Evolutionary conservation across 371 early-diverging fungal species (phyloP), one percentile per base, ranked within the genome.

Genomic region (Coemansia sp.): DNA sequence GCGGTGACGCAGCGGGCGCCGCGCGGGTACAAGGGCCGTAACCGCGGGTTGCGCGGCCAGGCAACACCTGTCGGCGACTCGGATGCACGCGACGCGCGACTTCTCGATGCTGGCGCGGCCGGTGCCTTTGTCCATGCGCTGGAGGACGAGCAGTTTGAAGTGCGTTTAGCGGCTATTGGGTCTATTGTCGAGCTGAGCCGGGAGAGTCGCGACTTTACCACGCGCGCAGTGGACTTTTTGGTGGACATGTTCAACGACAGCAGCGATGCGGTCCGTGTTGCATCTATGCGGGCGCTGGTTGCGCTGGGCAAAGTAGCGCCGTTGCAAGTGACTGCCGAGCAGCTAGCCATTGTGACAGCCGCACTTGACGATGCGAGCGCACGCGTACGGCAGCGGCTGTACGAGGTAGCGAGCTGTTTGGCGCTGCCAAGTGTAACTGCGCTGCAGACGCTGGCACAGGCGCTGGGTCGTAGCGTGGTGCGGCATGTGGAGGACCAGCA

Each of bases 241-340:
- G 88, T 94, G 39, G 95, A 94, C 57, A 94, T 94, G 92, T 92
- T 94, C 66, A 94, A 94, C 77, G 95, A 95, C 69, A 93, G 94
- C 66, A 89, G 90, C 64, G 87, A 88, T 55, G 78, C 80, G 39
- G 91, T 94, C 5, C 87, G 95, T 8, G 67, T 90, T n/a, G 88
- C 90, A 53, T 87, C 94, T 0, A 83, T 94, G 46, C 81, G 83
- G 32, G 89, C 86, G 58, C 82, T 95, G 29, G 79, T 81, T 37
- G 84, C 85, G 44, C 88, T 95, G 33, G 92, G 90, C 0, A 74
- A 78, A 1, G 72, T 77, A 9, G 65, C 81, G 14, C 70, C 75
- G 1, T 76, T 93, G 4, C 70, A 80, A n/a, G 80, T 93, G 49
- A 84, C 87, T 40, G 84, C 81, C n/a, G 90, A 91, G 64, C 90